Conservation (phyloP, 306 rosid genomes). For the Begonia loranthoides region DNA sequence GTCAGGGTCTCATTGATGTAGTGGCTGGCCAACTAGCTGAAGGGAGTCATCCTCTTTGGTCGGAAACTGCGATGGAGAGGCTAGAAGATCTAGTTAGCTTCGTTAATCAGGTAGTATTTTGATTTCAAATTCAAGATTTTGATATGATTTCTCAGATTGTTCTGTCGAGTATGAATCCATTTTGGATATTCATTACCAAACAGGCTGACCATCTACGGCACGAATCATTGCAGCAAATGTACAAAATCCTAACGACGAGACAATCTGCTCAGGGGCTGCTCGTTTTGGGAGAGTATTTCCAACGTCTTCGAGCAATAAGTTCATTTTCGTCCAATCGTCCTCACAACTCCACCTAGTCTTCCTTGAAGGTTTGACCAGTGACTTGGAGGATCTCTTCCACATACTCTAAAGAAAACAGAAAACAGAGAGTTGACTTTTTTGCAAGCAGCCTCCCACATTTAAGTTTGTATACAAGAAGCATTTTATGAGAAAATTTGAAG, state of each 20-base stretch:
- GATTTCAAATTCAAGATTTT: too few relatives aligned
- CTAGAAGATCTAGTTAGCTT: slow-evolving; percentile 57
- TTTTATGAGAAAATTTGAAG: slow-evolving; percentile 13
- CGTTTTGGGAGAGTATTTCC: slow-evolving; percentile 70
- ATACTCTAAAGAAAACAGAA: not conserved
- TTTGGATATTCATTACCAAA: not conserved
- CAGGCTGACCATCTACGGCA: slow-evolving; percentile 85
- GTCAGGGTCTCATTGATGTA: slow-evolving; percentile 43
- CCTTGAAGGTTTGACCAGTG: not conserved
- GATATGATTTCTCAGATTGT: too few relatives aligned
- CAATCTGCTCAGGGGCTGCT: slow-evolving; percentile 67
- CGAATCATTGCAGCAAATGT: slow-evolving; percentile 69
- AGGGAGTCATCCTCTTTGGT: slow-evolving; percentile 22
- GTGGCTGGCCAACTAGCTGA: slow-evolving; percentile 44
- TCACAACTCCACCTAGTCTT: slow-evolving; percentile 35
- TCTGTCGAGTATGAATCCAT: too few relatives aligned
- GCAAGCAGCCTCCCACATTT: slow-evolving; percentile 32
- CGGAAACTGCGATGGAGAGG: slow-evolving; percentile 58
- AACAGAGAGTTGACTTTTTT: slow-evolving; percentile 21
- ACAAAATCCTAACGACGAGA: slow-evolving; percentile 46
- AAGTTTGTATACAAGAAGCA: slow-evolving; percentile 44
- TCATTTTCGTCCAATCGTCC: slow-evolving; percentile 47
- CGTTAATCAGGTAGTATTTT: slow-evolving; percentile 50
- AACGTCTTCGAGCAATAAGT: slow-evolving; percentile 73
- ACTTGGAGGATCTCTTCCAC: not conserved